phyloP scores from a whole-genome alignment of 2,329 filamentous ascomycete genomes.

The Phaeosphaeriaceae sp. region DNA sequence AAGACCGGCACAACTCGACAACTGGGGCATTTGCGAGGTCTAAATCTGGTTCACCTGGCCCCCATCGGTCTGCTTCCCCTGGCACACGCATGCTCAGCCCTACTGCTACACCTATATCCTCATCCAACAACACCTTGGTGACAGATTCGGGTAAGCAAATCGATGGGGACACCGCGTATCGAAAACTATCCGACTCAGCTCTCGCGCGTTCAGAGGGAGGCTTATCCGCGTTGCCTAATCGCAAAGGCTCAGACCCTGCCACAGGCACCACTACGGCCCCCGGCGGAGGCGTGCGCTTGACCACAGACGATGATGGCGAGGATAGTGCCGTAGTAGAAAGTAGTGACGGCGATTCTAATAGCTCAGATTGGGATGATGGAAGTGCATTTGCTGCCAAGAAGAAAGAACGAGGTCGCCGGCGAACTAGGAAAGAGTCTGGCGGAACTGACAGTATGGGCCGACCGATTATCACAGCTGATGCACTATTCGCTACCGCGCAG shows the following conservation, averaged over 20 bases:
- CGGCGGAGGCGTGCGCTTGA: slow-evolving; percentile 62
- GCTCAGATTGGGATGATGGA: slow-evolving; percentile 70
- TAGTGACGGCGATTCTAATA: slow-evolving; percentile 66
- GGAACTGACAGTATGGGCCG: slow-evolving; percentile 44
- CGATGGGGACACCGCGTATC: slow-evolving; percentile 73
- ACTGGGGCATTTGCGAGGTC: slow-evolving; percentile 45
- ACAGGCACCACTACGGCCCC: slow-evolving; percentile 53
- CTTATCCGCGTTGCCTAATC: slow-evolving; percentile 61
- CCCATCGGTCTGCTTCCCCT: slow-evolving; percentile 46
- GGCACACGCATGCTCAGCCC: slow-evolving; percentile 53
- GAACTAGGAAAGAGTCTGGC: slow-evolving; percentile 41
- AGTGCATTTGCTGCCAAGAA: slow-evolving; percentile 40
- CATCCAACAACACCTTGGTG: slow-evolving; percentile 53
- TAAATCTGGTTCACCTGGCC: slow-evolving; percentile 50
- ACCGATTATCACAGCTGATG: slow-evolving; percentile 58
- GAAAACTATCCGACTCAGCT: slow-evolving; percentile 73
- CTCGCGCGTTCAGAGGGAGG: slow-evolving; percentile 68
- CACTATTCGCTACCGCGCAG: slow-evolving; percentile 74
- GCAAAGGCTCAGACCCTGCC: slow-evolving; percentile 56
- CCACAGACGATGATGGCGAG: slow-evolving; percentile 55
- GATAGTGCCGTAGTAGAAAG: slow-evolving; percentile 67
- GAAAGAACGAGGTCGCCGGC: slow-evolving; percentile 48
- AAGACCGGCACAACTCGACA: slow-evolving; percentile 49
- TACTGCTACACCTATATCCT: slow-evolving; percentile 55
- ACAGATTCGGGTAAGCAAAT: slow-evolving; percentile 67